Evolutionary conservation across 345 rosid genomes (phyloP).

Genomic region (Streptanthus diversifolius): DNA sequence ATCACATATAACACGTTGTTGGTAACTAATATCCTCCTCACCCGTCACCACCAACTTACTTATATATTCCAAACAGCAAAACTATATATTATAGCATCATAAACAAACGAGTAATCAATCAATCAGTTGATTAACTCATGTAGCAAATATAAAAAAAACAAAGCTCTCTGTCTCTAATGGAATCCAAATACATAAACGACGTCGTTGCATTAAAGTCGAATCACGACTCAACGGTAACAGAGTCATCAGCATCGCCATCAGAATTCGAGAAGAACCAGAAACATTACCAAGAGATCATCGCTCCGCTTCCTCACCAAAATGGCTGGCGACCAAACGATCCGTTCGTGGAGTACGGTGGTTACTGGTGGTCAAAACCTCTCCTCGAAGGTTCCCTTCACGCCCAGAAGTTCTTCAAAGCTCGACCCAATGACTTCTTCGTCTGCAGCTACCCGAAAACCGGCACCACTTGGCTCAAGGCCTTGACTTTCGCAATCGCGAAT

Average conservation of each 20-base stretch:
- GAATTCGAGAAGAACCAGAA: conserved; percentile 30
- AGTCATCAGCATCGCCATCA: conserved; percentile 1
- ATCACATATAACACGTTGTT: conserved; percentile 24
- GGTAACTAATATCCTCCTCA: not conserved
- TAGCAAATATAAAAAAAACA: not conserved
- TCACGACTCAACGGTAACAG: not conserved
- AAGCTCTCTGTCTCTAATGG: not conserved
- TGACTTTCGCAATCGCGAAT: conserved; percentile 30
- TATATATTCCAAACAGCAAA: not conserved
- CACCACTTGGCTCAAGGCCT: conserved; percentile 40
- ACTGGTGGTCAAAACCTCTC: conserved; percentile 33
- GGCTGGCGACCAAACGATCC: conserved; percentile 32
- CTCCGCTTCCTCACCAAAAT: conserved; percentile 20
- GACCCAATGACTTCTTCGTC: conserved; percentile 27
- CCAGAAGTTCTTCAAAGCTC: conserved; percentile 27
- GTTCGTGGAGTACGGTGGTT: conserved; percentile 23
- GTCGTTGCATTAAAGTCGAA: not conserved
- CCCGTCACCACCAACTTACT: conserved; percentile 29
- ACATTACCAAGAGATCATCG: conserved; percentile 30
- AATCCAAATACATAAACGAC: conserved; percentile 9
- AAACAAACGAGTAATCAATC: not conserved
- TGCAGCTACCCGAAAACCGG: conserved; percentile 40
- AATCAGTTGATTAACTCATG: not conserved
- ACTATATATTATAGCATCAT: conserved; percentile 13
- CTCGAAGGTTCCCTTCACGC: conserved; percentile 35